phyloP scores from a whole-genome alignment of 495 filamentous ascomycete species.

The Neurospora cerealis region DNA sequence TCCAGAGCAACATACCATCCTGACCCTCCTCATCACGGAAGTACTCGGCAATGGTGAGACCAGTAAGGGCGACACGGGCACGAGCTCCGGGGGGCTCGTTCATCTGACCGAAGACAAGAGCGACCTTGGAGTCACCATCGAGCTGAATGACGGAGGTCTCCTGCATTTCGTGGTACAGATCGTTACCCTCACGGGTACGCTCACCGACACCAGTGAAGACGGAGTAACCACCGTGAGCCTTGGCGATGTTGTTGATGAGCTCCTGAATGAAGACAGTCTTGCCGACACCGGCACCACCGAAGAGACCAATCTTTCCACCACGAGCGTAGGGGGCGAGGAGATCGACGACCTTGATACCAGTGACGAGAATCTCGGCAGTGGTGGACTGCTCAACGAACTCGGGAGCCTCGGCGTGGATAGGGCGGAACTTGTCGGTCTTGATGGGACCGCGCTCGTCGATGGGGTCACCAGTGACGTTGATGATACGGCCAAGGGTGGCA shows the following conservation, averaged over 20 bases:
- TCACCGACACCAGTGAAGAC: conserved; percentile 99
- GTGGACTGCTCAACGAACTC: conserved; percentile 91
- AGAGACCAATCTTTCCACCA: conserved; percentile 99
- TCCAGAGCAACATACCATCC: conserved; percentile 49
- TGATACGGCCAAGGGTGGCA: conserved; percentile 94
- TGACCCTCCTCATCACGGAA: conserved; percentile 98
- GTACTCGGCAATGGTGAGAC: conserved; percentile 80
- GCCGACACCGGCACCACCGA: conserved; percentile 99
- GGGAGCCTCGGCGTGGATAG: conserved; percentile 93
- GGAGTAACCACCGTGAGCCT: conserved; percentile 99
- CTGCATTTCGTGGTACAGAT: conserved; percentile 99
- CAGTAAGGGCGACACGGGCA: conserved; percentile 98
- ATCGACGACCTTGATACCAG: conserved; percentile 99
- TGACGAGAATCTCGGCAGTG: conserved; percentile 88
- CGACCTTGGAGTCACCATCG: conserved; percentile 98
- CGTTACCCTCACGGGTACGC: conserved; percentile 99
- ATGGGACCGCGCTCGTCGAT: conserved; percentile 99
- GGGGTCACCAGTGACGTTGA: conserved; percentile 99
- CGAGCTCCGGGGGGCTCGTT: conserved; percentile 99
- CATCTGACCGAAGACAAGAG: conserved; percentile 99
- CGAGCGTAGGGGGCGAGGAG: conserved; percentile 96
- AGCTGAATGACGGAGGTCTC: conserved; percentile 99
- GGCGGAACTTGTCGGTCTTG: conserved; percentile 74
- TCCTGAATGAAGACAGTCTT: conserved; percentile 99
- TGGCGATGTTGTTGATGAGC: conserved; percentile 99